Percentiles rank a stretch among this genome's conserved stretches.
Evolutionary conservation across 805 yeast genomes (phyloP).

Genomic region (Pichia nanzhaoensis): DNA sequence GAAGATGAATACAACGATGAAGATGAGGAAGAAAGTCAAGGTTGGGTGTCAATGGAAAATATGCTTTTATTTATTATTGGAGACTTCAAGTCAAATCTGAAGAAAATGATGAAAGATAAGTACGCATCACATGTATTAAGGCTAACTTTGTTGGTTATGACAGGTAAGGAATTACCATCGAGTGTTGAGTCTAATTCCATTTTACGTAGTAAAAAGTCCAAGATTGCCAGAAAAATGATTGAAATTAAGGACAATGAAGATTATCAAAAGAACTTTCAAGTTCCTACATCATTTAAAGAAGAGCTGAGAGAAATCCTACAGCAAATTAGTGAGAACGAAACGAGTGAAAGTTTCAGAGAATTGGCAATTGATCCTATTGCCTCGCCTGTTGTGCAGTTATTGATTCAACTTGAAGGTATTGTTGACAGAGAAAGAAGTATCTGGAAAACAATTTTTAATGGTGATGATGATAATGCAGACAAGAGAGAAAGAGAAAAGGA

Average conservation of each 20-base stretch:
- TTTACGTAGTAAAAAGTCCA: constrained; percentile 75
- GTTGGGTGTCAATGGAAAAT: constrained; percentile 53
- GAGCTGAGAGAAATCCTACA: constrained; percentile 48
- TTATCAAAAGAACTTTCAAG: constrained; percentile 57
- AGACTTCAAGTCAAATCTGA: constrained; percentile 57
- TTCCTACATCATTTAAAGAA: constrained; percentile 61
- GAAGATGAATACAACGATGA: constrained; percentile 30
- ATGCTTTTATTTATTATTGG: constrained; percentile 57
- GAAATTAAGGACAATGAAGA: constrained; percentile 76
- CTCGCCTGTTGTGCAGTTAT: constrained; percentile 79
- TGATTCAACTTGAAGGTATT: constrained; percentile 74
- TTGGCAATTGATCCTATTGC: constrained; percentile 72
- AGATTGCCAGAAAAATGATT: constrained; percentile 88
- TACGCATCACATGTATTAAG: constrained; percentile 88
- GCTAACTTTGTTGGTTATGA: constrained; percentile 57
- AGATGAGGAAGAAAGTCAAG: constrained; percentile 31
- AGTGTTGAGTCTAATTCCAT: constrained; percentile 61
- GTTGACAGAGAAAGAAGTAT: constrained; percentile 66
- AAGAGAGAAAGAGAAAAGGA: constrained; percentile 51
- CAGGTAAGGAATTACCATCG: constrained; percentile 77
- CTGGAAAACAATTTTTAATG: constrained; percentile 58
- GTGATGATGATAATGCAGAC: constrained; percentile 44
- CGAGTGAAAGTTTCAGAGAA: constrained; percentile 52
- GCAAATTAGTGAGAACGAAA: constrained; percentile 32
- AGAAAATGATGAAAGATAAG: constrained; percentile 59